Evolutionary conservation across 495 filamentous ascomycete genomes (phyloP).

Genomic region (Annulohypoxylon maeteangense): DNA sequence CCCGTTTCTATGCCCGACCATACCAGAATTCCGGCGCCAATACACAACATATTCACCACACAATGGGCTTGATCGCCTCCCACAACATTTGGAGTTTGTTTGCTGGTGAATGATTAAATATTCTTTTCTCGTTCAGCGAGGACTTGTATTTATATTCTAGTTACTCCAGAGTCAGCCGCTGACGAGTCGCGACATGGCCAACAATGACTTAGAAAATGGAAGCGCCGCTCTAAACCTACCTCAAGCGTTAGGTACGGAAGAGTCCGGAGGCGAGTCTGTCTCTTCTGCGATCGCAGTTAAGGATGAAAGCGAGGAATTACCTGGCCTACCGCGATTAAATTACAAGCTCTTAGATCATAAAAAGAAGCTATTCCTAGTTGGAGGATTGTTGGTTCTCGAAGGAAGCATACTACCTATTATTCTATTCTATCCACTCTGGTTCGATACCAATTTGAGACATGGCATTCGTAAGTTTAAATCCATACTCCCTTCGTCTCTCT

Average conservation of each 20-base stretch:
- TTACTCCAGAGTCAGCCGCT: neutral
- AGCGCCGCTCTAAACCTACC: constrained; percentile 25
- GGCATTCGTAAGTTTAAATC: constrained; percentile 50
- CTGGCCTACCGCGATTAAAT: constrained; percentile 54
- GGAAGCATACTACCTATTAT: constrained; percentile 57
- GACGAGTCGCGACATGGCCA: constrained; percentile 36
- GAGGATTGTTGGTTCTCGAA: constrained; percentile 56
- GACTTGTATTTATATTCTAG: neutral
- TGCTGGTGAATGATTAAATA: constrained; percentile 26
- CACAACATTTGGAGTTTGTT: constrained; percentile 17
- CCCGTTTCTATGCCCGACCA: constrained; percentile 8
- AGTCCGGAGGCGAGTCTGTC: constrained; percentile 28
- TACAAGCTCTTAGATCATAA: constrained; percentile 59
- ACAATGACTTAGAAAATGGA: constrained; percentile 35
- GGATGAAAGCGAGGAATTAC: constrained; percentile 39
- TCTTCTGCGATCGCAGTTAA: constrained; percentile 29
- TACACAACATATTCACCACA: constrained; percentile 12
- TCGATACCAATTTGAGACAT: constrained; percentile 51
- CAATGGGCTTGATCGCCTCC: constrained; percentile 28
- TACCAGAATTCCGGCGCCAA: constrained; percentile 12
- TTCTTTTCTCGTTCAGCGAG: constrained; percentile 13
- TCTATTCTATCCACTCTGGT: constrained; percentile 60
- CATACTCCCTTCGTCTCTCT: neutral
- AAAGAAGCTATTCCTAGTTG: constrained; percentile 54
- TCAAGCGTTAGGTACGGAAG: constrained; percentile 28